Conservation (phyloP, 345 rosid species). For the Acer campestre region DNA sequence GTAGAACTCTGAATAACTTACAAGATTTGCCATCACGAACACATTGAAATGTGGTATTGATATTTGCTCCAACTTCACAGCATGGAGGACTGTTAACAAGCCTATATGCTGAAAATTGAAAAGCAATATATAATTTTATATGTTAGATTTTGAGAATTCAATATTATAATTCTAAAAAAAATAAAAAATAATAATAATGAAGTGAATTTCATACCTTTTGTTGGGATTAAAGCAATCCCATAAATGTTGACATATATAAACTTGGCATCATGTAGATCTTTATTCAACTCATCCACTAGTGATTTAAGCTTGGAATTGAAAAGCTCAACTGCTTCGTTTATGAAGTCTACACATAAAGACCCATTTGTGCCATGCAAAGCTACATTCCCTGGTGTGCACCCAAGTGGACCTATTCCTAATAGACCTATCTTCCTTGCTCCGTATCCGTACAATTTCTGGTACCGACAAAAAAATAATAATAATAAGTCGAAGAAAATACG, state of each 20-base stretch:
- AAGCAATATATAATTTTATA: no score
- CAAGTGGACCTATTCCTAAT: slow-evolving; percentile 35
- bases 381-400: slow-evolving; percentile 24
- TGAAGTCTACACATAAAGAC: slow-evolving; percentile 19
- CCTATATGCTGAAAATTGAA: background rate
- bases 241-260: slow-evolving; percentile 28
- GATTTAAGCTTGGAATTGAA: slow-evolving; percentile 30
- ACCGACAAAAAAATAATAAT: background rate
- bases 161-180: no score
- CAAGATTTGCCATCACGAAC: background rate
- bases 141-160: no score
- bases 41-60: background rate
- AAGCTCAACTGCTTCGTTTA: slow-evolving; percentile 20
- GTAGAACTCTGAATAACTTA: slow-evolving; percentile 24
- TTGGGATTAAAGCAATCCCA: background rate
- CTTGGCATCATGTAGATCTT: slow-evolving; percentile 22
- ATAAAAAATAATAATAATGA: background rate
- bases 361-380: slow-evolving; percentile 25
- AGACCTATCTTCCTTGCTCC: slow-evolving; percentile 46
- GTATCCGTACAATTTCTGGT: slow-evolving; percentile 24
- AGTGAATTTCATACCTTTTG: background rate
- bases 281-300: slow-evolving; percentile 29
- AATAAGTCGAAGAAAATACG: no score
- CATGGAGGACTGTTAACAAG: background rate
- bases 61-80: background rate